A percentile compares a stretch with the other conserved stretches of the same genome.
phyloP scores from a whole-genome alignment of 257 asterid genomes.

The Solanum habrochaites region DNA sequence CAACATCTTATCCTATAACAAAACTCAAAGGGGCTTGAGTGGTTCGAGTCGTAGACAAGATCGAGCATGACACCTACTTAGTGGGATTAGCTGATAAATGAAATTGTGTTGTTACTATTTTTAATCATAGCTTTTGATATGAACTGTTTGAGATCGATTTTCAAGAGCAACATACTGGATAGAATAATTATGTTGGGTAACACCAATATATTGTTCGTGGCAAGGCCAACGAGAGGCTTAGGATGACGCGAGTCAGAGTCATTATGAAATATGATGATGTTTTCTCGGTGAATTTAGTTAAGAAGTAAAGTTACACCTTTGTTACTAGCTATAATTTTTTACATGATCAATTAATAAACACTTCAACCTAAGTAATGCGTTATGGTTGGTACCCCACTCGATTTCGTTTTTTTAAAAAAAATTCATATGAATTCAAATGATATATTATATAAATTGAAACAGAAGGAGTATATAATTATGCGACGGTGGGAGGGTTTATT shows the following conservation, averaged over 20 bases:
- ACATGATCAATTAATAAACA: neutral
- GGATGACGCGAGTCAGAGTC: fast-evolving
- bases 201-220: neutral
- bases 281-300: neutral
- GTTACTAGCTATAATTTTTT: neutral
- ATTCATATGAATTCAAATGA: neutral
- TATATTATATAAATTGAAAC: neutral
- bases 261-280: neutral
- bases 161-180: neutral
- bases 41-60: neutral
- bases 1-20: no score
- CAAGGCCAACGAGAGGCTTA: neutral
- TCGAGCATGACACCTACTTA: neutral
- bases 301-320: neutral
- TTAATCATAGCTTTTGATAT: neutral
- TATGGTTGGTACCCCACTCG: neutral
- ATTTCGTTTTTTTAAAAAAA: neutral
- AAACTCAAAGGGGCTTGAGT: neutral
- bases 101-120: neutral
- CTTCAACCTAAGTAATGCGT: neutral
- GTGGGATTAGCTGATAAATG: neutral
- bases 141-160: neutral
- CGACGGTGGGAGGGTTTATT: neutral
- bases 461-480: neutral
- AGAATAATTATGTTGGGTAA: neutral